Percentiles rank a stretch among this genome's conserved stretches.
Conservation (phyloP, 2,329 filamentous ascomycete genomes). For the Zymoseptoria brevis region DNA sequence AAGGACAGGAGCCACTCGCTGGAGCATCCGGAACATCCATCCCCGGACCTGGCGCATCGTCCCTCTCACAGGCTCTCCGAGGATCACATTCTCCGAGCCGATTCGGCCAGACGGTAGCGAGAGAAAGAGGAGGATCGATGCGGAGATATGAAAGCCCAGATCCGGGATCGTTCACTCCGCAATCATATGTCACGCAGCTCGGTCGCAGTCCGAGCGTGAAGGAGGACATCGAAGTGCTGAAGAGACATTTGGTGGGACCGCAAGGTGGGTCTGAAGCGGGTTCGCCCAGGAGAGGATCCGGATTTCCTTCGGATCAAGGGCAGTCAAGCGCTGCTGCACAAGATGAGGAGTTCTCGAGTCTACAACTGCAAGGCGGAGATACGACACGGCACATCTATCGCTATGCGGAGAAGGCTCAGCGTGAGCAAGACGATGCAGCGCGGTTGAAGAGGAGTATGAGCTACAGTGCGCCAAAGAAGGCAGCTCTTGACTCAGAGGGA, state of each 20-base stretch:
- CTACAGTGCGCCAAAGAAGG: slow-evolving; percentile 68
- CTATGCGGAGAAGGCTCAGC: slow-evolving; percentile 84
- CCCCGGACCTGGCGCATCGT: slow-evolving; percentile 75
- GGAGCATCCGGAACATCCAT: slow-evolving; percentile 47
- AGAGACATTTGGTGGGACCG: slow-evolving; percentile 77
- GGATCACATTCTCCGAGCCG: slow-evolving; percentile 63
- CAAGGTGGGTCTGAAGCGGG: slow-evolving; percentile 33
- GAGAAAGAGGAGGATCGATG: slow-evolving; percentile 48
- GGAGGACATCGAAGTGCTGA: slow-evolving; percentile 87
- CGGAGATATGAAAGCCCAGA: slow-evolving; percentile 32
- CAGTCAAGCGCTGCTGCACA: slow-evolving; percentile 38
- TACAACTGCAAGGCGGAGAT: slow-evolving; percentile 88
- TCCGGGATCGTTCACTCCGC: slow-evolving; percentile 74
- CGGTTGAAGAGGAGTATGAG: slow-evolving; percentile 75
- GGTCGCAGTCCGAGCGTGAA: slow-evolving; percentile 51
- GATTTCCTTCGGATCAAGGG: slow-evolving; percentile 25
- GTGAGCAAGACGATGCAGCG: slow-evolving; percentile 57
- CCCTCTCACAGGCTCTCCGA: slow-evolving; percentile 78
- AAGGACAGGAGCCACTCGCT: slow-evolving; percentile 54
- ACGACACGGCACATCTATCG: slow-evolving; percentile 92
- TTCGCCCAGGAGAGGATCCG: slow-evolving; percentile 19
- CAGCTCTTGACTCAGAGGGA: slow-evolving; percentile 69
- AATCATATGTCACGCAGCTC: slow-evolving; percentile 41
- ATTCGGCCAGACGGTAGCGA: slow-evolving; percentile 47
- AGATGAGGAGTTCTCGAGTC: slow-evolving; percentile 80